Base-by-base conservation (phyloP, 169 alveolate species). In the Babesia ovis region DNA sequence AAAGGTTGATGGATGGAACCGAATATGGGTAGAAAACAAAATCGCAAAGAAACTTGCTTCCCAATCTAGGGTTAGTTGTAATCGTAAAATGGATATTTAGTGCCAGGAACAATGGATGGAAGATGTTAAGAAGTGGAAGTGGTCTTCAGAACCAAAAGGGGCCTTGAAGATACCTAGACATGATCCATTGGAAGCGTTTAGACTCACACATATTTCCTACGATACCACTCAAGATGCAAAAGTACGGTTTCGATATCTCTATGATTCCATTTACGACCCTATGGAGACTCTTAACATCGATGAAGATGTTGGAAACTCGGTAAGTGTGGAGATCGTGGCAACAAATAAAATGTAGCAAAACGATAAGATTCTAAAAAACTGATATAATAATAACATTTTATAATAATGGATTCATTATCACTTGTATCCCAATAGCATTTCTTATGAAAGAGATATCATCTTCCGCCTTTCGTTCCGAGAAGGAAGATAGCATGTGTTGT, bases 1-100 rank as follows among this genome's bases (percentile, higher is more conserved):
- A 57, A 86, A 87, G 60, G 95, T 90, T 1, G 75, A 71, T 16
- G 92, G 93, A 23, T 91, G 95, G 95, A 89, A 86, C 51, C 41
- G 69, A n/a, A 85, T 71, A 25, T 92, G 96, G 95, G 29, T 62
- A n/a, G 91, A 90, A 59, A 84, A 70, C 68, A 89, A 84, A 35
- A 67, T 79, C 32, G 64, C 45, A 45, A 48, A 31, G 22, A 80
- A 60, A 50, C 77, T 80, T 25, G 62, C 88, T 0, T 39, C 67
- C 14, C 37, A 60, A 32, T 18, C 64, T 22, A 80, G 48, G 71
- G 88, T 70, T 41, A 0, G 74, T 48, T 18, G 23, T 18, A 23
- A 6, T 18, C 20, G 0, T n/a, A 23, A 6, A n/a, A 22, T 50
- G 32, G 64, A 51, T 68, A 80, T 66, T 53, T 79, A 35, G 37